phyloP scores from a whole-genome alignment of 768 basidiomycete species.

The Termitomyces sp. region DNA sequence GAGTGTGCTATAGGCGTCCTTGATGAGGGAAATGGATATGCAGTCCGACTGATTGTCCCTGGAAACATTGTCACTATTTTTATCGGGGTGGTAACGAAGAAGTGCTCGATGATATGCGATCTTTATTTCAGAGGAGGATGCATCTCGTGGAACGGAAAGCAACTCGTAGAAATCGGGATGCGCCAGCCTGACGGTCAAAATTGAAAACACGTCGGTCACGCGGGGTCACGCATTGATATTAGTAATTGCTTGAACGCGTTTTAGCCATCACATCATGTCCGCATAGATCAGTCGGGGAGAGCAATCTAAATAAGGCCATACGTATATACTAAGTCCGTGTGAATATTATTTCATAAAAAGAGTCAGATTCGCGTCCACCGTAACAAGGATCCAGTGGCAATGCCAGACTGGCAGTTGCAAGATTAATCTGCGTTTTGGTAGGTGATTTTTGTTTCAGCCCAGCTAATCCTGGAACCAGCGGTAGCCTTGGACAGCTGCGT shows the following conservation, averaged over 20 bases:
- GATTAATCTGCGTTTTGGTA: not conserved
- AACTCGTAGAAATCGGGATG: slow-evolving; percentile 55
- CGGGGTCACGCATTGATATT: not conserved
- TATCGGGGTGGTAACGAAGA: slow-evolving; percentile 57
- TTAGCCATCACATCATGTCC: not conserved
- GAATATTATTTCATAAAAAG: not conserved
- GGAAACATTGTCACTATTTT: slow-evolving; percentile 13
- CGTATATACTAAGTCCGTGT: not conserved
- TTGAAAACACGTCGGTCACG: slow-evolving; percentile 3
- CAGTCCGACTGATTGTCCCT: slow-evolving; percentile 4
- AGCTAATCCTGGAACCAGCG: slow-evolving; percentile 21
- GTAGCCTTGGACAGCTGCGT: slow-evolving; percentile 14
- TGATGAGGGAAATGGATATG: slow-evolving; percentile 53
- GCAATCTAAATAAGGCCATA: not conserved
- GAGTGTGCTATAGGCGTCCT: slow-evolving; percentile 64
- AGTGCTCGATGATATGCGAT: slow-evolving; percentile 63
- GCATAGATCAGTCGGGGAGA: not conserved
- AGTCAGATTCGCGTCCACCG: not conserved
- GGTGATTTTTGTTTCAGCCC: slow-evolving; percentile 9
- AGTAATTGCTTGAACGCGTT: not conserved
- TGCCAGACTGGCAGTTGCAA: not conserved
- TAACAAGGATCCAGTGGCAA: not conserved
- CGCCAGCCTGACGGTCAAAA: slow-evolving; percentile 1
- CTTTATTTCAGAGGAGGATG: slow-evolving; percentile 55
- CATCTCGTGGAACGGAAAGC: slow-evolving; percentile 46